Evolutionary conservation across 2,329 filamentous ascomycete species (phyloP).

Genomic region (Peltaster fructicola): DNA sequence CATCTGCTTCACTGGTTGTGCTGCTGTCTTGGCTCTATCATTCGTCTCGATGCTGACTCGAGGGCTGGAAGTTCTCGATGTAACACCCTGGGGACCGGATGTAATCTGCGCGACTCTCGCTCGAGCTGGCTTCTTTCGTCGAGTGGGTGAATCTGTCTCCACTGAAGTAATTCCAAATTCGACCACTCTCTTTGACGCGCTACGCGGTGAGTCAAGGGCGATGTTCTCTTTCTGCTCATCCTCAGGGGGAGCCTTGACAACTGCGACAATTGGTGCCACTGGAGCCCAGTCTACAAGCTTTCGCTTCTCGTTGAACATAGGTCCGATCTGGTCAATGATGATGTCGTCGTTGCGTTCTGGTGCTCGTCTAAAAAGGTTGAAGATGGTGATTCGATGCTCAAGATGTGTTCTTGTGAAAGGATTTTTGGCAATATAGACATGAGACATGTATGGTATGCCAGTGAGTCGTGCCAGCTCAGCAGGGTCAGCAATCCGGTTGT

Average conservation of each 20-base stretch:
- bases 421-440: conserved; percentile 86
- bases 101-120: too few species aligned
- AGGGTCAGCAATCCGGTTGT: conserved; percentile 81
- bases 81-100: too few species aligned
- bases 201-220: too few species aligned
- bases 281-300: conserved; percentile 67
- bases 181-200: too few species aligned
- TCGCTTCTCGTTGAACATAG: conserved; percentile 71
- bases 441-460: conserved; percentile 74
- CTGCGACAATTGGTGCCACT: conserved; percentile 57
- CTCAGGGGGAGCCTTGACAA: conserved; percentile 51
- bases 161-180: too few species aligned
- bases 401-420: conserved; percentile 77
- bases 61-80: too few species aligned
- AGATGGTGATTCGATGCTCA: conserved; percentile 74
- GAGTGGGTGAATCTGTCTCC: too few species aligned
- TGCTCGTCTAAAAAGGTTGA: conserved; percentile 84
- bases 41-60: too few species aligned
- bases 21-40: too few species aligned
- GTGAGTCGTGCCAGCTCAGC: conserved; percentile 80
- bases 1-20: too few species aligned
- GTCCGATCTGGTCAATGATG: conserved; percentile 66
- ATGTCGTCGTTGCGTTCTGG: conserved; percentile 85
- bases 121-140: too few species aligned
- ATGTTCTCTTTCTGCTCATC: conserved; percentile 36